Evolutionary conservation across 345 rosid species (phyloP).

Genomic region (Bretschneidera sinensis): DNA sequence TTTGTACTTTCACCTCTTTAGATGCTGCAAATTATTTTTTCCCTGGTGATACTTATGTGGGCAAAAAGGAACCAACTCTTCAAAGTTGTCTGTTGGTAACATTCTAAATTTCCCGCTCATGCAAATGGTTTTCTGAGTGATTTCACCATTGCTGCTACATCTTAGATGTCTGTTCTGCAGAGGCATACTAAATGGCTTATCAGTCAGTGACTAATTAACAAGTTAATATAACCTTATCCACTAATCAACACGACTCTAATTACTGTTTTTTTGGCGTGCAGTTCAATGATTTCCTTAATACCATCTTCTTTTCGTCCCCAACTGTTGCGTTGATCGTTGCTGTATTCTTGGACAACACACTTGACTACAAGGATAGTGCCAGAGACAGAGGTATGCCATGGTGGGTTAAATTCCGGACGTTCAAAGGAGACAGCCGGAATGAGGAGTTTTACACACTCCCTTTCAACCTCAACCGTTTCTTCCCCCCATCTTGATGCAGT

Average conservation of each 20-base stretch:
- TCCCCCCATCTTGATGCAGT: constrained; percentile 72
- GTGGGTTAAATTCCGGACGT: constrained; percentile 90
- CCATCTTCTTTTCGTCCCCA: constrained; percentile 87
- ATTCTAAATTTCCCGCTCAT: no score
- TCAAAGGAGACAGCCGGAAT: constrained; percentile 82
- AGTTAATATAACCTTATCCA: background rate
- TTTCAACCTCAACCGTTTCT: constrained; percentile 91
- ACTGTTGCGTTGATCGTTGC: constrained; percentile 75
- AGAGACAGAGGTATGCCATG: constrained; percentile 93
- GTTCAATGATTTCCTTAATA: constrained; percentile 97
- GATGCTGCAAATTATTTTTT: no score
- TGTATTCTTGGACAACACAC: constrained; percentile 87
- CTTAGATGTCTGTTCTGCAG: no score
- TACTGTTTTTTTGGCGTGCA: constrained; percentile 21
- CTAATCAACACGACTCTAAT: background rate
- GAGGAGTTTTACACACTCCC: constrained; percentile 97
- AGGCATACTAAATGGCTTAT: no score
- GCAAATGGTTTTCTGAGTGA: no score
- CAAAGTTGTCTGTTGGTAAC: no score
- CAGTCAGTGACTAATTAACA: no score
- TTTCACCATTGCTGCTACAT: no score
- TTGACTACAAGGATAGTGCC: constrained; percentile 82
- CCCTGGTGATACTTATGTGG: no score
- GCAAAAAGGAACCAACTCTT: background rate
- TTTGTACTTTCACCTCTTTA: background rate